A percentile compares a stretch with the other conserved stretches of the same genome.
These are phyloP conservation scores for Citeromyces nyonsensis DNA, from an alignment of 805 yeast species.

Conservation along the genomic window DNA sequence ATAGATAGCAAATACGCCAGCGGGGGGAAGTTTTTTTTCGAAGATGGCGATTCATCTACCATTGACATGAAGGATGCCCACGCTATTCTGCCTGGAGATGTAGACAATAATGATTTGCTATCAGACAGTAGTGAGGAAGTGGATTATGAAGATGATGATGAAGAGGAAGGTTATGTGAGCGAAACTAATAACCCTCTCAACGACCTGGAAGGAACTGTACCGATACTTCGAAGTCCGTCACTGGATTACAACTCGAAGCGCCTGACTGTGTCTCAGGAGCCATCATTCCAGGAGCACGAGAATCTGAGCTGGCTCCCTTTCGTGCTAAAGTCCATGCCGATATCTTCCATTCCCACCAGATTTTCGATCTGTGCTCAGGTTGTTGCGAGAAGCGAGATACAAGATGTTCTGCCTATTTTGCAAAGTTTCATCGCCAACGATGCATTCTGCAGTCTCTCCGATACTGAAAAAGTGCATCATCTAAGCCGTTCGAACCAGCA, in stretches of 20 bases:
- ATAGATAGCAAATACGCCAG: constrained; percentile 76
- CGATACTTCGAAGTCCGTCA: background rate
- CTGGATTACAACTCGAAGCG: no score
- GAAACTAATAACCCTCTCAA: background rate
- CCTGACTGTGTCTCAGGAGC: no score
- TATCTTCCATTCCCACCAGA: constrained; percentile 41
- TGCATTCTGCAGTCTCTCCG: no score
- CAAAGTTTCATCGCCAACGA: constrained; percentile 6
- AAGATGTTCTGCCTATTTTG: constrained; percentile 13
- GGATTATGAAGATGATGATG: constrained; percentile 3
- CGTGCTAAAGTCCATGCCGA: constrained; percentile 46
- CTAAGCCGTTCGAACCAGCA: no score
- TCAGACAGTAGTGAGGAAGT: constrained; percentile 10
- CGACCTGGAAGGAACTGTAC: no score
- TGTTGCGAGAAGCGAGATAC: constrained; percentile 8
- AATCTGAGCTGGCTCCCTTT: constrained; percentile 53
- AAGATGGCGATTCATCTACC: background rate
- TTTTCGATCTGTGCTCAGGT: constrained; percentile 24
- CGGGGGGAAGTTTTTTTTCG: constrained; percentile 82
- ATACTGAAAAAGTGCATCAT: no score
- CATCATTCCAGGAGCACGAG: constrained; percentile 8
- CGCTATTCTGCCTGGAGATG: constrained; percentile 1
- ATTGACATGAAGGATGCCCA: constrained; percentile 1
- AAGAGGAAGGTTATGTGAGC: constrained; percentile 3
- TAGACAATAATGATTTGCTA: constrained; percentile 7